phyloP scores from a whole-genome alignment of 768 basidiomycete species.

The Suillus luteus region DNA sequence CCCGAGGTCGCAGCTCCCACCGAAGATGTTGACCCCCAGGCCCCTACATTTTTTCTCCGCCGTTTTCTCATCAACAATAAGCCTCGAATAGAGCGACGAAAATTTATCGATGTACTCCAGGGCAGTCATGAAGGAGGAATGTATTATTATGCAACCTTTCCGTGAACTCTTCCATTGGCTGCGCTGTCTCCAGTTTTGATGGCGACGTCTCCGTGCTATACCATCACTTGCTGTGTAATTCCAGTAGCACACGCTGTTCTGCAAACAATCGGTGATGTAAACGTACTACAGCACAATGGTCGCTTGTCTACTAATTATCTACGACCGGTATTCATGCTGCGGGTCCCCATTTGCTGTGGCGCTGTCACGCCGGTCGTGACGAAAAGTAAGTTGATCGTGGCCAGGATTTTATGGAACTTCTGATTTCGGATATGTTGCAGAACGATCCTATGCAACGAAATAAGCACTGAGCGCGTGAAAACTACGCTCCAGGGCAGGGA shows the following conservation, averaged over 20 bases:
- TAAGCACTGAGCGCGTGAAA: no score
- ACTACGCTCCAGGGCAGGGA: no score
- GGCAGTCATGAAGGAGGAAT: conserved; percentile 14
- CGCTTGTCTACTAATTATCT: not conserved
- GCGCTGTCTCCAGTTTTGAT: not conserved
- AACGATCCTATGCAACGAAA: conserved; percentile 1
- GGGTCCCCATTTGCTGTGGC: no score
- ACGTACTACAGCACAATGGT: not conserved
- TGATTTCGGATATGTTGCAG: conserved; percentile 14
- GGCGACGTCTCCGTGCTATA: not conserved
- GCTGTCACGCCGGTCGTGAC: no score
- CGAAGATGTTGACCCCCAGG: no score
- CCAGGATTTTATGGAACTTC: no score
- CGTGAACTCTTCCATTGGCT: not conserved
- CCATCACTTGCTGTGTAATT: not conserved
- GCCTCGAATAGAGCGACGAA: no score
- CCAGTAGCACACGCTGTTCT: not conserved
- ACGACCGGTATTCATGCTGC: not conserved
- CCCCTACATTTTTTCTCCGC: no score
- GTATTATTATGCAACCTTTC: not conserved
- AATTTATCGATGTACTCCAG: conserved; percentile 5
- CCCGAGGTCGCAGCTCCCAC: no score
- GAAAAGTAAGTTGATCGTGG: no score
- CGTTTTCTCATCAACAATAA: no score
- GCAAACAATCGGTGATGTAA: not conserved